Percentiles rank a stretch among this genome's conserved stretches.
phyloP scores from a whole-genome alignment of 2,329 filamentous ascomycete species.

The Beauveria australis region DNA sequence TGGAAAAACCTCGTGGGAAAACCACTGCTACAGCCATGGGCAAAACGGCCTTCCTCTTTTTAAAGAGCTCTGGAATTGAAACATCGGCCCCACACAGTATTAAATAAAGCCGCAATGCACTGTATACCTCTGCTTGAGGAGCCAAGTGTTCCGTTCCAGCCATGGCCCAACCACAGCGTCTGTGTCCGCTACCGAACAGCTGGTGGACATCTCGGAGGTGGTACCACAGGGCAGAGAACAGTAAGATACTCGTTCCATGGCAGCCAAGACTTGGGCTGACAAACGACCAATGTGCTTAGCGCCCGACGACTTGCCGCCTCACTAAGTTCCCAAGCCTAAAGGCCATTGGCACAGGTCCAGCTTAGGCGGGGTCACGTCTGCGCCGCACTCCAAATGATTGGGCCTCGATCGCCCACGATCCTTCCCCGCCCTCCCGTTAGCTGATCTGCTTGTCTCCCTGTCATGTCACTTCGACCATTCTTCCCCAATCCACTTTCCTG shows the following conservation, averaged over 20 bases:
- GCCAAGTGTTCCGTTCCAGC: no score
- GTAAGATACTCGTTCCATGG: no score
- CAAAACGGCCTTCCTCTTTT: no score
- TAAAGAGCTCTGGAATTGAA: no score
- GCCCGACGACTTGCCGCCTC: neutral
- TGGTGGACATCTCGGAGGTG: neutral
- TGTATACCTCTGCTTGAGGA: no score
- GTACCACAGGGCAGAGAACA: neutral
- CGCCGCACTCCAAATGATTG: neutral
- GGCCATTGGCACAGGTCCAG: neutral
- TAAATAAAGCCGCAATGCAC: no score
- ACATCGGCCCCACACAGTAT: no score
- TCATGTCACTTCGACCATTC: neutral
- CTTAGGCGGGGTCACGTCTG: neutral
- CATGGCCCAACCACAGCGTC: neutral
- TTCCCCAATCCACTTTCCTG: neutral
- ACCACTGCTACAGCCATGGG: no score
- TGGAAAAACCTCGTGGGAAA: no score
- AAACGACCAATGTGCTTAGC: no score
- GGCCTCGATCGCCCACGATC: neutral
- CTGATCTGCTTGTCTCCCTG: neutral
- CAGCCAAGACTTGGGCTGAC: no score
- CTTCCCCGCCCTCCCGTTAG: neutral
- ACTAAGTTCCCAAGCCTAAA: no score
- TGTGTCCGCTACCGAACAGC: neutral